phyloP scores from a whole-genome alignment of 2,329 filamentous ascomycete species.

The Claviceps sp. region DNA sequence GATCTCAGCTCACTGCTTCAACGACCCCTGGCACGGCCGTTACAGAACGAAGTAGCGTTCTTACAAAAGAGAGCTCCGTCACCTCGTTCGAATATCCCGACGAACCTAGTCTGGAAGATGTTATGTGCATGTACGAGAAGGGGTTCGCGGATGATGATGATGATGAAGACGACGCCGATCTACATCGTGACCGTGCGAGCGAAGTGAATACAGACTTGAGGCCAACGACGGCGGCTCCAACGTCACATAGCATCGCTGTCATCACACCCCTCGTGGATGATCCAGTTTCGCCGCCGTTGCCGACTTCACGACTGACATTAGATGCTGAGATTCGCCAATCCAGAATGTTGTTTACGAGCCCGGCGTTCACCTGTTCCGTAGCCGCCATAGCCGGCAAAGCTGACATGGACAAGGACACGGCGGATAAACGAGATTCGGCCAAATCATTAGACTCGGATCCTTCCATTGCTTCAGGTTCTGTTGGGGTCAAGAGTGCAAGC shows the following conservation, averaged over 20 bases:
- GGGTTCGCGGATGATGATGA: conserved; percentile 39
- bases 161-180: conserved; percentile 26
- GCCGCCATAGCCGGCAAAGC: conserved; percentile 22
- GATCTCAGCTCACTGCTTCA: conserved; percentile 41
- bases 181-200: conserved; percentile 10
- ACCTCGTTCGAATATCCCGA: conserved; percentile 45
- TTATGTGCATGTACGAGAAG: conserved; percentile 57
- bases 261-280: conserved; percentile 9
- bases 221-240: conserved; percentile 4
- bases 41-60: conserved; percentile 73
- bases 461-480: conserved; percentile 14
- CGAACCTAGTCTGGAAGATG: conserved; percentile 49
- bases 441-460: conserved; percentile 30
- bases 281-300: conserved; percentile 7
- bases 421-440: conserved; percentile 36
- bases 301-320: conserved; percentile 16
- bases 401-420: conserved; percentile 12
- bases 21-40: conserved; percentile 45
- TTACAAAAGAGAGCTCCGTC: conserved; percentile 66
- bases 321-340: conserved; percentile 26
- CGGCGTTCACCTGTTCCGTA: conserved; percentile 26
- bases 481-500: conserved; percentile 5
- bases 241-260: background rate
- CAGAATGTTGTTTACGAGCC: conserved; percentile 25
- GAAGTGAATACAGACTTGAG: conserved; percentile 1